Evolutionary conservation across 352 stramenopile genomes (phyloP), one percentile per base, ranked within the genome.

Genomic region (Globisporangium viniferum): DNA sequence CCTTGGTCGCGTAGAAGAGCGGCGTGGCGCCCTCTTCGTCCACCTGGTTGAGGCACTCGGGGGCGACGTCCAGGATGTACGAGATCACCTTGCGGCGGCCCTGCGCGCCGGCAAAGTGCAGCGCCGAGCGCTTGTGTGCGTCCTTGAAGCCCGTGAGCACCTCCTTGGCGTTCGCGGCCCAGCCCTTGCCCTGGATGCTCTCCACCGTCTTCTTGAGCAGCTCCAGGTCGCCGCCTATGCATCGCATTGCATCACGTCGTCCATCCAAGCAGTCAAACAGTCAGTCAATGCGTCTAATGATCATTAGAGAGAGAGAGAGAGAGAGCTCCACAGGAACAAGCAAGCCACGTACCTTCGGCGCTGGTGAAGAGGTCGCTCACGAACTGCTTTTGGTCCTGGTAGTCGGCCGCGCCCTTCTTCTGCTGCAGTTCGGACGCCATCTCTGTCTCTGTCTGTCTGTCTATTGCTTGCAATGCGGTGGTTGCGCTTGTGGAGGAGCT

Each of bases 51-150:
- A 94, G 65, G 41, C 69, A 59, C 73, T 78, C 75, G 0, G 84
- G 82, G 0, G 79, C 77, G 29, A 79, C 72, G 14, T 92, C 80
- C n/a, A 92, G 61, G 71, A 94, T 89, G 71, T 80, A 91, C 35
- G 67, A 70, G 44, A 93, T 77, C 36, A 92, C 79, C 73, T 94
- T 93, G n/a, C 82, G 78, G 35, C 86, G 82, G 39, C 86, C 86
- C 70, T 92, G 91, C 61, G 79, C 79, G 12, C 84, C 86, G 4
- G 86, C 84, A 72, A 94, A 94, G 73, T 94, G 86, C 66, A 94
- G 70, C 62, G 84, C 81, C 69, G 78, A 86, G 72, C 86, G 86
- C 74, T 93, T 89, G 73, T 94, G 82, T 53, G 81, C 86, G 72
- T 94, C 86, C 67, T 91, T 92, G 73, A 91, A 94, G 58, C 88